Evolutionary conservation across 2,329 filamentous ascomycete genomes (phyloP).

Genomic region (Hymenoscyphus albidus): DNA sequence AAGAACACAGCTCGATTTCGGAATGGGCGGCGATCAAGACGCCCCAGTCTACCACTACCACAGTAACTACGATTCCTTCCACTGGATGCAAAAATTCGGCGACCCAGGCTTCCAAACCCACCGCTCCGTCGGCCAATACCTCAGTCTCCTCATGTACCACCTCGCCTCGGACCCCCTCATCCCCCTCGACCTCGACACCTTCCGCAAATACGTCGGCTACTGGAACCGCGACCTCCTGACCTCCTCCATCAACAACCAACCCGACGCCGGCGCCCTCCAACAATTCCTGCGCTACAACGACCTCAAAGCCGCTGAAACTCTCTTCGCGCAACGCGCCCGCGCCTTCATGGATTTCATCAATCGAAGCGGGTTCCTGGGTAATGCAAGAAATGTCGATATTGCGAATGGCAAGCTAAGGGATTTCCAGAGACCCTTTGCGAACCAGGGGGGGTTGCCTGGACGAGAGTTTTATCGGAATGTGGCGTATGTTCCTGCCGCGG

Average conservation of each 20-base stretch:
- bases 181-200: constrained; percentile 36
- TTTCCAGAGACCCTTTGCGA: constrained; percentile 6
- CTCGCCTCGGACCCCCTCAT: constrained; percentile 45
- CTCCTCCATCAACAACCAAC: background rate
- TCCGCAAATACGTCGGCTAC: background rate
- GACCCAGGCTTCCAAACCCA: constrained; percentile 57
- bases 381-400: background rate
- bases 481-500: background rate
- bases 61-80: constrained; percentile 74
- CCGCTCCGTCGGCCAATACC: constrained; percentile 50
- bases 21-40: constrained; percentile 40
- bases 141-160: constrained; percentile 43
- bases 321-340: background rate
- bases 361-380: background rate
- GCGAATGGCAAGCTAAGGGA: constrained; percentile 3
- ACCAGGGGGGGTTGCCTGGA: background rate
- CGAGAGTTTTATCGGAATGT: constrained; percentile 9
- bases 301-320: background rate
- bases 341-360: background rate
- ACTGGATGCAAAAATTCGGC: constrained; percentile 75
- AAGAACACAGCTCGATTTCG: constrained; percentile 48
- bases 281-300: background rate
- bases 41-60: constrained; percentile 68
- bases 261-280: background rate
- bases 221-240: constrained; percentile 4